Base-by-base conservation (phyloP, 2,329 filamentous ascomycete genomes). In the Cordyceps cateniannulata region DNA sequence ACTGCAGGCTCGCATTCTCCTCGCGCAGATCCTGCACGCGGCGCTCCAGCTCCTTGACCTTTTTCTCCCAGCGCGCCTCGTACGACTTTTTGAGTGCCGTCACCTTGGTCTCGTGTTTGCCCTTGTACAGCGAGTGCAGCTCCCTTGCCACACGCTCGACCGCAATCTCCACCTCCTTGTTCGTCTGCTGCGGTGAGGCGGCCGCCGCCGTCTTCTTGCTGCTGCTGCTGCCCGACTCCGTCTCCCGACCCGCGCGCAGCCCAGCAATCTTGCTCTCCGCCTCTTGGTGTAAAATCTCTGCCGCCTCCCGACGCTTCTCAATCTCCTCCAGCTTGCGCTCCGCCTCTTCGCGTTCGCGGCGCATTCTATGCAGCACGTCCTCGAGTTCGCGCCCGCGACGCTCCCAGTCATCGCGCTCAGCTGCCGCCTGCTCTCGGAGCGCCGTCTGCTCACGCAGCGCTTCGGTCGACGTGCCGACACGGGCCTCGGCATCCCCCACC, bases 41-140 rank as follows among this genome's bases (percentile, higher is more conserved):
- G 20, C 73, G 72, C 73, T 96, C 90, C 3, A 96, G 83, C 67
- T 93, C 90, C 59, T 84, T 85, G 61, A 93, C 85, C 69, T 89
- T 90, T 80, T 96, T 96, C 75, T 96, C 91, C 84, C 91, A 95
- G 59, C 93, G 87, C 51, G 84, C 84, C 73, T 97, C 91, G 76
- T 98, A 89, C 64, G 84, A 87, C 75, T 88, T 87, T 77, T 88
- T 98, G 65, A 99, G 81, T 4, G 93, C 93, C 1, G 90, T 85
- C 49, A 98, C 93, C 78, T 99, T 99, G 64, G 88, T 91, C 77
- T 98, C 93, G 72, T 99, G 95, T 77, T 99, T 99, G 71, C 89
- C 87, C 78, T 97, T 98, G 82, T 99, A 99, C 12, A 96, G 82
- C 0, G 88, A 83, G 72, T 99, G 95, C 45, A 99, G 82, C 71